These are phyloP conservation scores for Cladosporium colombiae DNA, from an alignment of 2,329 filamentous ascomycete species.

Conservation along the genomic window DNA sequence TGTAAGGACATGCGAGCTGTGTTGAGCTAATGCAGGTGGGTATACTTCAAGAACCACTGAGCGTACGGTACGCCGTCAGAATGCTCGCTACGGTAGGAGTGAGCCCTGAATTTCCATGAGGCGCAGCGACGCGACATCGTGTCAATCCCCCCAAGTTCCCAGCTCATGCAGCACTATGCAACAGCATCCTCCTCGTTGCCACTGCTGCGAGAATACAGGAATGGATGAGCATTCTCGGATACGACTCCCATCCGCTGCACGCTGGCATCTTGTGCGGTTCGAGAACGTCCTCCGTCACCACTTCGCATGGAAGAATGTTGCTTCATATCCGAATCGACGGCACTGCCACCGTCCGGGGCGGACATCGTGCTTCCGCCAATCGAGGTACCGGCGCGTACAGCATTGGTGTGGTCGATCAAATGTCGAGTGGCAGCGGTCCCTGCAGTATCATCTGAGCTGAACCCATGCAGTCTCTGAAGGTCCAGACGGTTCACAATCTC, in stretches of 20 bases:
- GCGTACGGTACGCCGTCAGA: neutral
- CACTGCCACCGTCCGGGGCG: neutral
- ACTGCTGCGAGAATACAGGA: neutral
- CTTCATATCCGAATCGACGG: slow-evolving; percentile 21
- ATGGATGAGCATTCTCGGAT: slow-evolving; percentile 6
- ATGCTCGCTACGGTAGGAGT: neutral
- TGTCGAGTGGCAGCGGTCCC: slow-evolving; percentile 20
- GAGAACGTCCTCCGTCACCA: neutral
- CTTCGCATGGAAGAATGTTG: neutral
- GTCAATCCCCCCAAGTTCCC: neutral
- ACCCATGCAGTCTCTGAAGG: neutral
- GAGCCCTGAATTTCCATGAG: slow-evolving; percentile 4
- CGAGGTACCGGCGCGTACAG: slow-evolving; percentile 28
- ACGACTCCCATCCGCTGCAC: neutral
- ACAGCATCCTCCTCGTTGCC: neutral
- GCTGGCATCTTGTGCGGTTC: neutral
- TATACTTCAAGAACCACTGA: slow-evolving; percentile 1
- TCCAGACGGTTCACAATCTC: neutral
- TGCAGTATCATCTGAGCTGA: slow-evolving; percentile 16
- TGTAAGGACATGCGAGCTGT: neutral
- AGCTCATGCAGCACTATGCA: neutral
- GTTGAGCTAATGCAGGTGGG: slow-evolving; percentile 8
- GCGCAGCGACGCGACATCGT: slow-evolving; percentile 10
- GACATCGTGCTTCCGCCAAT: slow-evolving; percentile 21
- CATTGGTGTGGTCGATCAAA: slow-evolving; percentile 28